Evolutionary conservation across 1,139 yeast species (phyloP), one percentile per base, ranked within the genome.

Genomic region (Suhomyces bolitotheri): DNA sequence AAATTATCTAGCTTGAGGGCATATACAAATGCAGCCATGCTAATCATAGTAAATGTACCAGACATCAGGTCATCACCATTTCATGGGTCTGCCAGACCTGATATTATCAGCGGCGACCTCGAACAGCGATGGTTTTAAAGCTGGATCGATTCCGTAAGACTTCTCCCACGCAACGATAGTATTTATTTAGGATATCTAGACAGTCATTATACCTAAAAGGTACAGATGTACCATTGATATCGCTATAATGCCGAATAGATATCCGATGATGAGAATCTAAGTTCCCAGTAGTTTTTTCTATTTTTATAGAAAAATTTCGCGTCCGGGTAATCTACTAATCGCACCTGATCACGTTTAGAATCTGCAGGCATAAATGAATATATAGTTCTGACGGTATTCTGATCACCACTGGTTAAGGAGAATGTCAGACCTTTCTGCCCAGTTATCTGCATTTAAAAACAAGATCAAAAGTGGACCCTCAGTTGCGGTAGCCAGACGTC

Each of bases 391-490:
- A n/a, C n/a, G n/a, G n/a, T n/a, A n/a, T n/a, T n/a, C n/a, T n/a
- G n/a, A n/a, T n/a, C n/a, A n/a, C n/a, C n/a, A n/a, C n/a, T n/a
- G n/a, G n/a, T n/a, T n/a, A 17, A 8, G 8, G 7, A 17, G 12
- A 29, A 69, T 69, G 75, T 68, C 74, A 4, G 73, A 68, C 47
- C 60, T 69, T 39, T 67, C 73, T 25, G 66, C 74, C 24, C 76
- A 71, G 50, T 53, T 71, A 38, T 68, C 75, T 26, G 77, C 77
- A 25, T 71, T 71, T 53, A 71, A 70, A 45, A 70, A 63, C 52
- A 66, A 68, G 47, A 69, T 71, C 58, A 64, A 69, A 46, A 68
- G 66, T 50, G 76, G 76, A 29, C 74, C 76, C 26, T 60, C 73
- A 31, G 72, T 71, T 11, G 46, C 59, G 2, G 66, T 60, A 16